Conservation (phyloP, 2,329 filamentous ascomycete genomes). For the Gnomoniopsis smithogilvyi region DNA sequence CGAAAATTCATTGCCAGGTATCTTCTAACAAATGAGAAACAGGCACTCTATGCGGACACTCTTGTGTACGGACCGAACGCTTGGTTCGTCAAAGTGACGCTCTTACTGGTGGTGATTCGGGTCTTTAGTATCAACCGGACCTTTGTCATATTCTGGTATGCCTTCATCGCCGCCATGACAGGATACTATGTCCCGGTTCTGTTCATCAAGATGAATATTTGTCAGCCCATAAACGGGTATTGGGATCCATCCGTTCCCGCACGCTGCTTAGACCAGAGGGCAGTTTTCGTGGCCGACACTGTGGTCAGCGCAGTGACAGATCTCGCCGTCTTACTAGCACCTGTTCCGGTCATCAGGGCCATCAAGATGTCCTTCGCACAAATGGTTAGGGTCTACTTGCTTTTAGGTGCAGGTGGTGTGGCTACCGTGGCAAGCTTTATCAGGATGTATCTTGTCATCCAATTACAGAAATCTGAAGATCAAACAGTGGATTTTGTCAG, state of each 20-base stretch:
- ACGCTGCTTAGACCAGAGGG: slow-evolving; percentile 3
- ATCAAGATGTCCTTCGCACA: not conserved
- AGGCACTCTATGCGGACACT: slow-evolving; percentile 11
- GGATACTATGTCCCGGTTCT: slow-evolving; percentile 6
- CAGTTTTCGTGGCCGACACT: slow-evolving; percentile 8
- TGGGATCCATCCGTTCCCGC: slow-evolving; percentile 1
- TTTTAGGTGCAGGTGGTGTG: slow-evolving; percentile 1
- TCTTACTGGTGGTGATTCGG: slow-evolving; percentile 7
- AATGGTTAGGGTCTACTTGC: slow-evolving; percentile 4
- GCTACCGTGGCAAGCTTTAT: slow-evolving; percentile 8
- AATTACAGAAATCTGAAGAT: not conserved
- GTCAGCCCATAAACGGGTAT: slow-evolving; percentile 3
- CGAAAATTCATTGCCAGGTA: not conserved
- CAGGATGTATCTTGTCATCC: slow-evolving; percentile 13
- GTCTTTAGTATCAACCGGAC: not conserved
- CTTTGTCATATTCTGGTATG: slow-evolving; percentile 1
- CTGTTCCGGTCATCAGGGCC: not conserved
- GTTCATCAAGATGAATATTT: slow-evolving; percentile 10
- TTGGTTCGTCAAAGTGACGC: slow-evolving; percentile 9
- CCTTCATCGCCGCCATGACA: slow-evolving; percentile 8
- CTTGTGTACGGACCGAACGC: slow-evolving; percentile 9
- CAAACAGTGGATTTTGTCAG: slow-evolving; percentile 15
- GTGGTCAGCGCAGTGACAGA: slow-evolving; percentile 7
- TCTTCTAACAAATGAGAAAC: not conserved
- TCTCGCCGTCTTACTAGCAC: slow-evolving; percentile 2